These are phyloP conservation scores for Thyridium curvatum DNA, from an alignment of 2,329 filamentous ascomycete species.

Conservation along the genomic window DNA sequence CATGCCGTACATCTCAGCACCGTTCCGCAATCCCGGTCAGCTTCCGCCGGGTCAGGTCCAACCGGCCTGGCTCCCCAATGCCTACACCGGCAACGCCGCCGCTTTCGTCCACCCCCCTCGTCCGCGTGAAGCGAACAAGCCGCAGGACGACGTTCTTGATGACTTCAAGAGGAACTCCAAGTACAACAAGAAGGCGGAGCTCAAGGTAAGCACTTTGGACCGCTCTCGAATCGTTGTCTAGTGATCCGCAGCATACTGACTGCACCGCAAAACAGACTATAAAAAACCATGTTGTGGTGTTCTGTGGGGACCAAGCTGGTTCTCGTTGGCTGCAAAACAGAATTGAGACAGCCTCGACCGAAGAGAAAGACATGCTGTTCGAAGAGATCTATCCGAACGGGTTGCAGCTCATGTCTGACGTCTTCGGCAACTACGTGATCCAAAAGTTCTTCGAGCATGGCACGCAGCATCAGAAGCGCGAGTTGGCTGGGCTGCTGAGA, in stretches of 20 bases:
- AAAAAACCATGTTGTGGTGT: constrained; percentile 82
- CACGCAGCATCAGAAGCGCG: constrained; percentile 86
- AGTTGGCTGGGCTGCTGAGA: constrained; percentile 80
- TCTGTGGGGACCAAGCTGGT: constrained; percentile 91
- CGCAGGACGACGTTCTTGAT: constrained; percentile 68
- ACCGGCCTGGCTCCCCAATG: no score
- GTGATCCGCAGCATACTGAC: neutral
- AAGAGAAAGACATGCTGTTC: constrained; percentile 91
- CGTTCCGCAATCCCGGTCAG: no score
- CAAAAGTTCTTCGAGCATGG: constrained; percentile 98
- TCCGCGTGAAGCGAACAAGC: constrained; percentile 31
- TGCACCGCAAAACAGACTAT: constrained; percentile 54
- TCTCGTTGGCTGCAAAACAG: constrained; percentile 95
- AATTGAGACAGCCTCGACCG: constrained; percentile 85
- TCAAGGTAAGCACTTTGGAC: constrained; percentile 51
- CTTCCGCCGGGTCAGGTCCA: no score
- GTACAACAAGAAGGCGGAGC: constrained; percentile 66
- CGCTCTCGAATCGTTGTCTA: neutral
- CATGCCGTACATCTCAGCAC: no score
- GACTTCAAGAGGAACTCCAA: constrained; percentile 75
- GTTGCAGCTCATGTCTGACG: constrained; percentile 86
- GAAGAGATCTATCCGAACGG: constrained; percentile 79
- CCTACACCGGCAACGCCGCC: no score
- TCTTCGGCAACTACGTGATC: constrained; percentile 97
- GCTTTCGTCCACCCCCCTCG: no score